phyloP scores from a whole-genome alignment of 2,329 filamentous ascomycete genomes.

The Aspergillus sp. region DNA sequence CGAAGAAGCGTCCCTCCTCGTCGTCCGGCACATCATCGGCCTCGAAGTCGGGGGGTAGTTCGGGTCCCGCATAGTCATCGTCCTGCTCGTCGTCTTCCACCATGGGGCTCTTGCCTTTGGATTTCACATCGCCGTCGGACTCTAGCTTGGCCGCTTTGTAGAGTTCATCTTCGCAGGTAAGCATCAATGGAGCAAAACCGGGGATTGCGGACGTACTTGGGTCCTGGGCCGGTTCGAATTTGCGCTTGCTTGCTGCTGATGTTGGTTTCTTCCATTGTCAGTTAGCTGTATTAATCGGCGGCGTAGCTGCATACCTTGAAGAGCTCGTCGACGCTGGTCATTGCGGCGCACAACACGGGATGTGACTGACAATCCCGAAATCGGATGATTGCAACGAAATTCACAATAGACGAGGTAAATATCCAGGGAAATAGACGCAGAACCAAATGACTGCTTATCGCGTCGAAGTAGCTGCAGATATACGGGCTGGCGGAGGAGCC shows the following conservation, averaged over 20 bases:
- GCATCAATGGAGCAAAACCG: constrained; percentile 2
- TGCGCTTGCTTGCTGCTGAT: constrained; percentile 46
- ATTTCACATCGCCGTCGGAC: constrained; percentile 41
- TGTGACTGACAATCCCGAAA: too few relatives aligned
- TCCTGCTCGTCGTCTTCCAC: constrained; percentile 41
- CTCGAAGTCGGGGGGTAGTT: constrained; percentile 48
- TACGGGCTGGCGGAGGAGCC: constrained; percentile 22
- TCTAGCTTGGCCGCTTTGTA: constrained; percentile 53
- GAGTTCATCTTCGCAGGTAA: constrained; percentile 37
- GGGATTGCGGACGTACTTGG: constrained; percentile 32
- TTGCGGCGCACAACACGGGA: too few relatives aligned
- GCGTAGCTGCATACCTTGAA: constrained; percentile 39
- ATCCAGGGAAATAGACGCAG: neutral
- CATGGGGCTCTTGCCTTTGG: constrained; percentile 35
- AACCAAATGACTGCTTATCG: constrained; percentile 3
- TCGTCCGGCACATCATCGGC: constrained; percentile 59
- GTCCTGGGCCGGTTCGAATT: constrained; percentile 47
- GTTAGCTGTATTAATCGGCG: neutral
- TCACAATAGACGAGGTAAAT: too few relatives aligned
- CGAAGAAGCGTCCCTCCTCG: constrained; percentile 92
- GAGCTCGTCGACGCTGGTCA: constrained; percentile 54
- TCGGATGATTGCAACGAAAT: too few relatives aligned
- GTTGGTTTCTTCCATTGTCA: constrained; percentile 38
- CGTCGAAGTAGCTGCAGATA: constrained; percentile 8
- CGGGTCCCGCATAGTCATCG: constrained; percentile 43